Base-by-base conservation (phyloP, 306 rosid species). In the Spatholobus suberectus region DNA sequence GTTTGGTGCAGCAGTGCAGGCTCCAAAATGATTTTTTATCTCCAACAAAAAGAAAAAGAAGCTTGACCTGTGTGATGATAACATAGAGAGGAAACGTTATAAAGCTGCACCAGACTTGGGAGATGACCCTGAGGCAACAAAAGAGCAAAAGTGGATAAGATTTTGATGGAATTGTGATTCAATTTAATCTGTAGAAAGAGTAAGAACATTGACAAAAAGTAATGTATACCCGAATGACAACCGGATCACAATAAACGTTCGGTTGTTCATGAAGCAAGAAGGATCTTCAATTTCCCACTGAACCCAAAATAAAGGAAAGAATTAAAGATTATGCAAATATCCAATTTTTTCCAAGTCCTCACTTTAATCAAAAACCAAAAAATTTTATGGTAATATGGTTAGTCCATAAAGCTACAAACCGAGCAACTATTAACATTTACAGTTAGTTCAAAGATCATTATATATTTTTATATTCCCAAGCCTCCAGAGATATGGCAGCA, bases 101-200 rank as follows among this genome's bases (percentile, higher is more conserved):
- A 76, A 89, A 96, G 92, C 99, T 96, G 89, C 99, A 91, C 97
- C 99, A 96, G 62, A 92, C 81, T 70, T 92, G 96, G n/a, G 97
- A 85, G 78, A 84, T 38, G 59, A 88, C 84, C 89, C 99, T 94
- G 94, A 76, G 49, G 63, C 58, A 68, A 62, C 66, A 73, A 43
- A 65, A 27, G 54, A 24, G 75, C 21, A 14, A 17, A 26, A 72
- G 43, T 58, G 38, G 8, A 13, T 32, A 14, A 47, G 20, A 51
- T 24, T 41, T 55, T 18, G 21, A 44, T 66, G 62, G 54, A 67
- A 37, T 62, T 26, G 52, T 78, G 37, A 75, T 66, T 71, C 70
- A 40, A 58, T 38, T 35, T 6, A 13, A 38, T 51, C 23, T 6
- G 35, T 40, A 18, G 24, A 68, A 68, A 59, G 44, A 37, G 58